Evolutionary conservation across 306 rosid species (phyloP).

Genomic region (Cucurbita ficifolia): DNA sequence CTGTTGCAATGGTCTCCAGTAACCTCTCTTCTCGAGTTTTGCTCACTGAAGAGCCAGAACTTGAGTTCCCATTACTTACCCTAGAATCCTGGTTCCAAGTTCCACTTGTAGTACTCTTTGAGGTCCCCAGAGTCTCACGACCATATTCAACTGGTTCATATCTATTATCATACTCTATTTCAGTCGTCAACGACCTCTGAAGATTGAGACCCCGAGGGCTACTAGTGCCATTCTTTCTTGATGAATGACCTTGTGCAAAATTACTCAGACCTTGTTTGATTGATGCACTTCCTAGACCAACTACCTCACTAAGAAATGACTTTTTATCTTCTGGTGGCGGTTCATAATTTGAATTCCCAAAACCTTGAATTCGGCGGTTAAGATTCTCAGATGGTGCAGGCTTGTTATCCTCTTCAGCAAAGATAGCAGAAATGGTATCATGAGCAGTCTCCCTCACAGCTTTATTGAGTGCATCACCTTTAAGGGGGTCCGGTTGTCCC

Average conservation of each 20-base stretch:
- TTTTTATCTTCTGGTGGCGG: conserved; percentile 49
- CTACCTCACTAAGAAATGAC: conserved; percentile 92
- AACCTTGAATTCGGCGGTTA: conserved; percentile 83
- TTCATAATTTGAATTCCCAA: conserved; percentile 74
- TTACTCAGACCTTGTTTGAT: conserved; percentile 82
- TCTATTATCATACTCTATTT: conserved; percentile 42
- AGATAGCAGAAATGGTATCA: conserved; percentile 67
- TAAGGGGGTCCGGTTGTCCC: conserved; percentile 82
- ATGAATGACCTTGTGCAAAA: conserved; percentile 64
- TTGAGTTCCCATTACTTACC: conserved; percentile 37
- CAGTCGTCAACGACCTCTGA: conserved; percentile 73
- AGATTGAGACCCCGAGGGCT: conserved; percentile 79
- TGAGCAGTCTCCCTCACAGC: conserved; percentile 90
- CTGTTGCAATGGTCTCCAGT: conserved; percentile 84
- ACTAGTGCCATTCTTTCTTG: conserved; percentile 65
- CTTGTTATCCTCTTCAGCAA: conserved; percentile 61
- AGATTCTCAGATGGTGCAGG: conserved; percentile 68
- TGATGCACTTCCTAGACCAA: conserved; percentile 90
- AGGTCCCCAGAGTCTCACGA: conserved; percentile 42
- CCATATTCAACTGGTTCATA: conserved; percentile 61
- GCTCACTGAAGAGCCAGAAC: conserved; percentile 38
- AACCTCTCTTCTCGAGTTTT: conserved; percentile 79
- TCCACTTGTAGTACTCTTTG: conserved; percentile 41
- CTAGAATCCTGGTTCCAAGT: conserved; percentile 71
- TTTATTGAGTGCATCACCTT: conserved; percentile 91